A percentile compares a stretch with the other conserved stretches of the same genome.
Conservation (phyloP, 2,329 filamentous ascomycete species). For the Alternaria consortialis region DNA sequence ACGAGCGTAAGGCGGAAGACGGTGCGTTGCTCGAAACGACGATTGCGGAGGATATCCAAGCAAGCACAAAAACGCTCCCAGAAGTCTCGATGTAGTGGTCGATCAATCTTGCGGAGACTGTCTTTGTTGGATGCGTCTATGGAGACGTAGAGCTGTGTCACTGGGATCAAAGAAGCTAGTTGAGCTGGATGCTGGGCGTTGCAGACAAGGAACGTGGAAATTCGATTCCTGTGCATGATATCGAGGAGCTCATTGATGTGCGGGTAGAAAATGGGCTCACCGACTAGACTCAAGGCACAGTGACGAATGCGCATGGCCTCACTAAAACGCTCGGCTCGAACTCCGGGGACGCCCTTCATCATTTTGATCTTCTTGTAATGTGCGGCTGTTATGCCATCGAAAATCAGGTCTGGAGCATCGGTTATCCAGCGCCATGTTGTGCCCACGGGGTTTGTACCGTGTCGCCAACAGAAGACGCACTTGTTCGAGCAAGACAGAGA, state of each 20-base stretch:
- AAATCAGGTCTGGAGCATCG: constrained; percentile 88
- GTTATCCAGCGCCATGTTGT: constrained; percentile 98
- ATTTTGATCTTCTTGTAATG: constrained; percentile 99
- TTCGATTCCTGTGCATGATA: constrained; percentile 84
- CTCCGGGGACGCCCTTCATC: constrained; percentile 91
- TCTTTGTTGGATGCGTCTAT: constrained; percentile 95
- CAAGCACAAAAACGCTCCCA: constrained; percentile 96
- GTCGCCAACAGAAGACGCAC: constrained; percentile 98
- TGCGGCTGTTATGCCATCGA: constrained; percentile 85
- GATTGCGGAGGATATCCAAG: constrained; percentile 85
- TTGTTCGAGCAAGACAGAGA: constrained; percentile 97
- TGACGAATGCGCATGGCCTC: constrained; percentile 94
- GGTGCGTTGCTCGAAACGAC: constrained; percentile 85
- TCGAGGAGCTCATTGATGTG: constrained; percentile 91
- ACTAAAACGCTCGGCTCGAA: constrained; percentile 87
- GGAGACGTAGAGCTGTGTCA: constrained; percentile 95
- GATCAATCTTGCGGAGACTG: constrained; percentile 85
- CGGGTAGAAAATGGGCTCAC: constrained; percentile 98
- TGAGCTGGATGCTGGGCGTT: constrained; percentile 97
- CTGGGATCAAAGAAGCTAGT: constrained; percentile 79
- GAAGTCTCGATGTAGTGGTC: constrained; percentile 93
- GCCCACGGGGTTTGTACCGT: constrained; percentile 95
- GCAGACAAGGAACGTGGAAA: constrained; percentile 94
- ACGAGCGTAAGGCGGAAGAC: constrained; percentile 95
- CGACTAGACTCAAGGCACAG: constrained; percentile 90